phyloP scores from a whole-genome alignment of 2,329 filamentous ascomycete genomes.

The Penicillium nordicum region DNA sequence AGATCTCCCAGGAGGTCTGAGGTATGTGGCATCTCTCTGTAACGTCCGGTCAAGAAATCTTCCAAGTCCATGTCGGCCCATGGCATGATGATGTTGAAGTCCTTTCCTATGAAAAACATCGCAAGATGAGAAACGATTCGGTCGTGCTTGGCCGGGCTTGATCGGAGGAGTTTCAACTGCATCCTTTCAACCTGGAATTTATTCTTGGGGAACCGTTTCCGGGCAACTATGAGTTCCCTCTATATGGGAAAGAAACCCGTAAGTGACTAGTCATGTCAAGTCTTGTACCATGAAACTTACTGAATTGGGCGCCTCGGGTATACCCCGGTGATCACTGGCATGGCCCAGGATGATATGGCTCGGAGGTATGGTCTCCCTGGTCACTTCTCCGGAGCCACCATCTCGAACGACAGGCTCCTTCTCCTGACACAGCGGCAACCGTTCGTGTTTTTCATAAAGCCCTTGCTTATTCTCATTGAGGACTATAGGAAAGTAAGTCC shows the following conservation, averaged over 20 bases:
- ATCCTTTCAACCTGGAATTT: background rate
- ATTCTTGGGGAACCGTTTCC: background rate
- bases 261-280: background rate
- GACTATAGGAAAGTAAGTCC: background rate
- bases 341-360: background rate
- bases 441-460: background rate
- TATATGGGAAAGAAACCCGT: background rate
- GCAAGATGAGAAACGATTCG: constrained; percentile 11
- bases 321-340: background rate
- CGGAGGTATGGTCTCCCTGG: background rate
- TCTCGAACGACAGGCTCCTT: background rate
- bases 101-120: constrained; percentile 5
- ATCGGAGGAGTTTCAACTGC: background rate
- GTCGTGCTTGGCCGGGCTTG: background rate
- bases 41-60: constrained; percentile 5
- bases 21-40: background rate
- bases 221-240: background rate
- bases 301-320: background rate
- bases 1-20: constrained; percentile 1
- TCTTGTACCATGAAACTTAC: background rate
- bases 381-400: background rate
- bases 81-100: constrained; percentile 18
- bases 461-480: background rate
- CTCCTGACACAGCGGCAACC: background rate
- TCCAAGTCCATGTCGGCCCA: constrained; percentile 18